These are phyloP conservation scores for Aureobasidium sp. DNA, from an alignment of 2,329 filamentous ascomycete genomes.

Conservation along the genomic window DNA sequence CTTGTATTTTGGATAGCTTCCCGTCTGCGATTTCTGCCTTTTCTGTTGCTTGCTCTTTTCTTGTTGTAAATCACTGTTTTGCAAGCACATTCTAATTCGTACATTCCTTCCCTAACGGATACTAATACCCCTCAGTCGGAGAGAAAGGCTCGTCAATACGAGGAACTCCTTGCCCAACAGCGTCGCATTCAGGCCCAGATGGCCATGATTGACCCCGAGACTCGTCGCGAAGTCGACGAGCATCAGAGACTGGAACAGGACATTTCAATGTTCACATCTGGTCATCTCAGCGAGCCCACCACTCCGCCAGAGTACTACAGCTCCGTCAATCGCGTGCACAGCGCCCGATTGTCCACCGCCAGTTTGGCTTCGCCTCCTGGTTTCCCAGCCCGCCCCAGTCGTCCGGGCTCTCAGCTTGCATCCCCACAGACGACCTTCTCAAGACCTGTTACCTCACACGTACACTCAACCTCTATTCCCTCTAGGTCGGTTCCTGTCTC, in stretches of 20 bases:
- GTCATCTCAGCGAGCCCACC: constrained; percentile 87
- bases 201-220: constrained; percentile 78
- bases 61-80: neutral
- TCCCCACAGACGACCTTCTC: constrained; percentile 59
- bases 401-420: constrained; percentile 70
- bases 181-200: constrained; percentile 87
- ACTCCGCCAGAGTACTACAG: constrained; percentile 90
- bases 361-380: constrained; percentile 77
- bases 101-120: neutral
- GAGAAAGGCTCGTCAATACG: constrained; percentile 88
- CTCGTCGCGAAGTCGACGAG: constrained; percentile 73
- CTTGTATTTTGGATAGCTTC: too few species aligned
- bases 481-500: constrained; percentile 82
- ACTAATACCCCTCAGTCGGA: constrained; percentile 56
- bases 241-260: constrained; percentile 79
- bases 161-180: constrained; percentile 80
- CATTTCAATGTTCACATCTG: constrained; percentile 51
- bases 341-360: constrained; percentile 81
- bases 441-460: constrained; percentile 46
- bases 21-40: neutral
- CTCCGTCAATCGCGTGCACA: constrained; percentile 47
- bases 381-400: constrained; percentile 49
- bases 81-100: neutral
- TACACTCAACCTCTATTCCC: constrained; percentile 57
- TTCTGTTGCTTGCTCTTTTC: neutral